phyloP scores from a whole-genome alignment of 805 yeast species.

The Starmerella sirachaensis region DNA sequence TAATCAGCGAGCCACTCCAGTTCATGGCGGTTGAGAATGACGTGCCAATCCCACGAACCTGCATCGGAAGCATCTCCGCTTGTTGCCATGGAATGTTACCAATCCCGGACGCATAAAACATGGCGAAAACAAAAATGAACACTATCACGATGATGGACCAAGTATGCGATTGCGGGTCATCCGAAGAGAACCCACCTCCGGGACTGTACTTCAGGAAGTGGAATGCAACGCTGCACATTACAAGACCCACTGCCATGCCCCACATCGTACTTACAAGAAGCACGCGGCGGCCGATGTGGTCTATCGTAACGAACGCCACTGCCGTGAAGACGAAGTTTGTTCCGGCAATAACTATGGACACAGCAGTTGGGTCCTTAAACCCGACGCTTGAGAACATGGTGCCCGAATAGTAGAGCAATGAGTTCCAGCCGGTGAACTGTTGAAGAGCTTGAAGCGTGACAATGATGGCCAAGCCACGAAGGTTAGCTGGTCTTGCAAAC shows the following conservation, averaged over 20 bases:
- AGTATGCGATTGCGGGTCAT: conserved; percentile 9
- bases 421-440: conserved; percentile 94
- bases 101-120: conserved; percentile 83
- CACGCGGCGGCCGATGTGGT: conserved; percentile 74
- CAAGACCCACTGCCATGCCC: conserved; percentile 65
- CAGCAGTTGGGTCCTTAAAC: conserved; percentile 81
- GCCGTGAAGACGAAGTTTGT: conserved; percentile 84
- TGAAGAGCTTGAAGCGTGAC: conserved; percentile 94
- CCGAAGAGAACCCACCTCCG: conserved; percentile 30
- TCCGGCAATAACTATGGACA: conserved; percentile 84
- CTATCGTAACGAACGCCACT: conserved; percentile 77
- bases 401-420: conserved; percentile 88
- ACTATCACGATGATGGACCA: conserved; percentile 86
- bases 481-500: conserved; percentile 42
- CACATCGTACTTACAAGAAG: conserved; percentile 73
- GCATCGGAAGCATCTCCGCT: conserved; percentile 86
- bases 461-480: conserved; percentile 78
- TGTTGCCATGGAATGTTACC: conserved; percentile 99
- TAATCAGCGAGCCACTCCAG: conserved; percentile 89
- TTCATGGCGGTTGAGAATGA: conserved; percentile 85
- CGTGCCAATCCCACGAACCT: conserved; percentile 84
- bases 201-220: conserved; percentile 64
- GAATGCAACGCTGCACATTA: conserved; percentile 81
- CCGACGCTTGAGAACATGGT: conserved; percentile 89
- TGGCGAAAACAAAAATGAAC: conserved; percentile 77